phyloP scores from a whole-genome alignment of 176 grass and related monocot genomes.

The Puccinellia tenuiflora region DNA sequence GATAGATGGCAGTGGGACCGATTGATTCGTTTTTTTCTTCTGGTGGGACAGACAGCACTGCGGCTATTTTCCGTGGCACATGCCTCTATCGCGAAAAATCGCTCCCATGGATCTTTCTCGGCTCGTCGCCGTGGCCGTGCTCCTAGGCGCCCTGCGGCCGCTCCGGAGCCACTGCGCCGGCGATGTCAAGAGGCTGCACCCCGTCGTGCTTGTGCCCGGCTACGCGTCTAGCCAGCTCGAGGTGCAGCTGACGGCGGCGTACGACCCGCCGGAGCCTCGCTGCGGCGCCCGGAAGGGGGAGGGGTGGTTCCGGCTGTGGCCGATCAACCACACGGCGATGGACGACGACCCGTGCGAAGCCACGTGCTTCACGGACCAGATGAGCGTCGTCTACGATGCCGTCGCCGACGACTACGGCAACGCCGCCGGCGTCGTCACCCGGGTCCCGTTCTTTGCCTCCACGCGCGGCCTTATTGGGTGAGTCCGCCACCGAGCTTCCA shows the following conservation, averaged over 20 bases:
- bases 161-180: neutral
- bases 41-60: neutral
- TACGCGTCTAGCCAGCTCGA: slow-evolving; percentile 54
- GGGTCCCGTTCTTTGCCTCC: slow-evolving; percentile 56
- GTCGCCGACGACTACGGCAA: slow-evolving; percentile 57
- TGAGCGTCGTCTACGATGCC: slow-evolving; percentile 54
- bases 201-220: slow-evolving; percentile 59
- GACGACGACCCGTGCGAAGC: slow-evolving; percentile 17
- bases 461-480: slow-evolving; percentile 28
- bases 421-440: slow-evolving; percentile 41
- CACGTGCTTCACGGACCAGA: slow-evolving; percentile 51
- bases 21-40: neutral
- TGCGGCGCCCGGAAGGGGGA: slow-evolving; percentile 27
- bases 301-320: slow-evolving; percentile 72
- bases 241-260: slow-evolving; percentile 44
- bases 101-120: neutral
- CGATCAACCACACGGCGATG: slow-evolving; percentile 34
- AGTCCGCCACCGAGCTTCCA: neutral
- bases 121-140: slow-evolving; percentile 15
- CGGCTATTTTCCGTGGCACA: neutral
- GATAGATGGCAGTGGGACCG: neutral
- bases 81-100: neutral
- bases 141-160: neutral
- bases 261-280: slow-evolving; percentile 35
- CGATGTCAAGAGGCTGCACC: slow-evolving; percentile 11